phyloP scores from a whole-genome alignment of 2,329 filamentous ascomycete species.

The Alternaria sp. region DNA sequence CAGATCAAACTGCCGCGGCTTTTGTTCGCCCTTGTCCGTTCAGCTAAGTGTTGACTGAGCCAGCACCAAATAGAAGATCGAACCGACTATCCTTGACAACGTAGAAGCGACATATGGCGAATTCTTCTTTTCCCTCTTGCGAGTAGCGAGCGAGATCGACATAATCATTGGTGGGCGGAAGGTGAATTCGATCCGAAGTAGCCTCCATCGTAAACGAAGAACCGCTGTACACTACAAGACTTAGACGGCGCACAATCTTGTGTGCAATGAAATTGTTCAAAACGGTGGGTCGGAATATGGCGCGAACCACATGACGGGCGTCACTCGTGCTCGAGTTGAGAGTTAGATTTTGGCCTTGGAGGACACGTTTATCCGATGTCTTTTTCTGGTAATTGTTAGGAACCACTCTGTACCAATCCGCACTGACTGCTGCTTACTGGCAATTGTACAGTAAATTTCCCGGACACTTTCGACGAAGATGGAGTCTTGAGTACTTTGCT shows the following conservation, averaged over 20 bases:
- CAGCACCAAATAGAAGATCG: slow-evolving; percentile 10
- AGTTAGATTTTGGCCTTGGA: not conserved
- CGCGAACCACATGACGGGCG: not conserved
- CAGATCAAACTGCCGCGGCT: not conserved
- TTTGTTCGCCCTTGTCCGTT: not conserved
- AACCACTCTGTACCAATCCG: not conserved
- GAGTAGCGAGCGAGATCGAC: slow-evolving; percentile 4
- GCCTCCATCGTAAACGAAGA: not conserved
- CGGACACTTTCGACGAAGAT: not conserved
- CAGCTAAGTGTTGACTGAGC: not conserved
- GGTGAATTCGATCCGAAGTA: not conserved
- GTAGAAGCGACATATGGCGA: slow-evolving; percentile 7
- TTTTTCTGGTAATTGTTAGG: not conserved
- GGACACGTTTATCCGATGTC: not conserved
- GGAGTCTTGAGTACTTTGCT: not conserved
- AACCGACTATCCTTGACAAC: slow-evolving; percentile 11
- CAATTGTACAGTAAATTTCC: not conserved
- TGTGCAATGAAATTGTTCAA: not conserved
- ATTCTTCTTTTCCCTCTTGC: not conserved
- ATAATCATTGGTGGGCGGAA: slow-evolving; percentile 5
- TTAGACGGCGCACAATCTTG: not conserved
- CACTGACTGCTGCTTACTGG: not conserved
- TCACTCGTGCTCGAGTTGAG: not conserved
- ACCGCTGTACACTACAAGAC: not conserved
- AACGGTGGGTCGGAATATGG: not conserved